Percentiles rank a stretch among this genome's conserved stretches.
Evolutionary conservation across 2,329 filamentous ascomycete species (phyloP).

Genomic region (Aureobasidium sp.): DNA sequence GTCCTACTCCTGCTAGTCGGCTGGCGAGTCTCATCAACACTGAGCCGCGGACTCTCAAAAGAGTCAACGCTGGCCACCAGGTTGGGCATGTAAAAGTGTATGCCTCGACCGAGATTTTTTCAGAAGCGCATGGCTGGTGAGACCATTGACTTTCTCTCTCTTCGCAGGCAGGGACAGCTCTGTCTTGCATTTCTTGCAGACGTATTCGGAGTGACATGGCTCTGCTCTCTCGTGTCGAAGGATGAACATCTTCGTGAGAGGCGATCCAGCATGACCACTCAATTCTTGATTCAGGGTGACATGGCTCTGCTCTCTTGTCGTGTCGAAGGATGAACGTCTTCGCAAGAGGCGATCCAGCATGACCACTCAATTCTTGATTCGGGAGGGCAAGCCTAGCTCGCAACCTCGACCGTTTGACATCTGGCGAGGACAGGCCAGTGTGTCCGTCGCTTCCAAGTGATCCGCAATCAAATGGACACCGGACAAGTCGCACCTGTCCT

Average conservation of each 20-base stretch:
- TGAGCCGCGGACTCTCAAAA: background rate
- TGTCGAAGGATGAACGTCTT: background rate
- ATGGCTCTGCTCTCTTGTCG: background rate
- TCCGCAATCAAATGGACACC: background rate
- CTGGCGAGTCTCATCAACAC: background rate
- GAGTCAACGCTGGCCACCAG: background rate
- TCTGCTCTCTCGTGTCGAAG: background rate
- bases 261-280: background rate
- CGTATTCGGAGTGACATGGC: background rate
- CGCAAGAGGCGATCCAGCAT: background rate
- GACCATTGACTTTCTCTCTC: background rate
- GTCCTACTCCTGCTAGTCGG: background rate
- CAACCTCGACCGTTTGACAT: background rate
- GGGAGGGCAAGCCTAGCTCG: background rate
- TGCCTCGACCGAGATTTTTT: background rate
- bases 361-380: background rate
- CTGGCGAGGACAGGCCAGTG: background rate
- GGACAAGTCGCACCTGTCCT: background rate
- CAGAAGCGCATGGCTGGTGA: background rate
- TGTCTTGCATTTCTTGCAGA: background rate
- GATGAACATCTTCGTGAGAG: background rate
- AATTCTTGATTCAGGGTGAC: background rate
- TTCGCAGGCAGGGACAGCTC: background rate
- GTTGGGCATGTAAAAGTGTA: background rate
- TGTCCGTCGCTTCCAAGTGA: background rate